phyloP scores from a whole-genome alignment of 2,329 filamentous ascomycete species.

The Phyllosticta citribraziliensis region DNA sequence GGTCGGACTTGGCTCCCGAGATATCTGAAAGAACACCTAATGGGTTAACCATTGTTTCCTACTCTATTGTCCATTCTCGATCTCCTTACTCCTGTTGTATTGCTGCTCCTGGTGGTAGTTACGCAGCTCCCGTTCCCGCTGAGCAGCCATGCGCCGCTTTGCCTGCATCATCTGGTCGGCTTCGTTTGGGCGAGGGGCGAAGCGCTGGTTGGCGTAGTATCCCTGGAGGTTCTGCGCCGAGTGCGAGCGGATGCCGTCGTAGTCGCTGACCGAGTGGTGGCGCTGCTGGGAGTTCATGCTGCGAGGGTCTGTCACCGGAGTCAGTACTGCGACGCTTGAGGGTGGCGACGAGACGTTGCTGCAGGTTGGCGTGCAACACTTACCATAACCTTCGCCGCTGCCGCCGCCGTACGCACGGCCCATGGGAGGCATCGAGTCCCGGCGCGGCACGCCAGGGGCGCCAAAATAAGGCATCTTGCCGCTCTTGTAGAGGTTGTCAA shows the following conservation, averaged over 20 bases:
- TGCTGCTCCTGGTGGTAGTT: slow-evolving; percentile 99
- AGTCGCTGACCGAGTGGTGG: slow-evolving; percentile 78
- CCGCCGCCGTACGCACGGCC: slow-evolving; percentile 40
- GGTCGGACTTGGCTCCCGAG: slow-evolving; percentile 71
- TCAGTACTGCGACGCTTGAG: neutral
- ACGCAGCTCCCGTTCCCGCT: slow-evolving; percentile 96
- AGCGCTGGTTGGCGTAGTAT: slow-evolving; percentile 89
- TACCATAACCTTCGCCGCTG: slow-evolving; percentile 50
- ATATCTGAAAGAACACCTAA: slow-evolving; percentile 58
- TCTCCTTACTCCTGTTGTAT: slow-evolving; percentile 97
- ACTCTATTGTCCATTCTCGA: slow-evolving; percentile 60
- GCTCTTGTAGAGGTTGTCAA: slow-evolving; percentile 93
- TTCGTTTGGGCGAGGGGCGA: slow-evolving; percentile 79
- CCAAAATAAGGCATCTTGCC: slow-evolving; percentile 54
- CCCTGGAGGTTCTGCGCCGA: slow-evolving; percentile 74
- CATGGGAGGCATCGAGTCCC: slow-evolving; percentile 66
- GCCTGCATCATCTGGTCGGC: slow-evolving; percentile 98
- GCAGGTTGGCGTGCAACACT: slow-evolving; percentile 25
- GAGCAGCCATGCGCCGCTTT: slow-evolving; percentile 97
- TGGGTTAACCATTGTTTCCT: slow-evolving; percentile 30
- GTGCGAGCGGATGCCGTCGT: slow-evolving; percentile 65
- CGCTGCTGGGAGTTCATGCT: slow-evolving; percentile 57
- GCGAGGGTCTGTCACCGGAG: slow-evolving; percentile 53
- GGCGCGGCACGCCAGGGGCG: slow-evolving; percentile 47
- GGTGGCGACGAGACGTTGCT: neutral